Conservation (phyloP, 179 eudicot species). For the Patellifolia procumbens region DNA sequence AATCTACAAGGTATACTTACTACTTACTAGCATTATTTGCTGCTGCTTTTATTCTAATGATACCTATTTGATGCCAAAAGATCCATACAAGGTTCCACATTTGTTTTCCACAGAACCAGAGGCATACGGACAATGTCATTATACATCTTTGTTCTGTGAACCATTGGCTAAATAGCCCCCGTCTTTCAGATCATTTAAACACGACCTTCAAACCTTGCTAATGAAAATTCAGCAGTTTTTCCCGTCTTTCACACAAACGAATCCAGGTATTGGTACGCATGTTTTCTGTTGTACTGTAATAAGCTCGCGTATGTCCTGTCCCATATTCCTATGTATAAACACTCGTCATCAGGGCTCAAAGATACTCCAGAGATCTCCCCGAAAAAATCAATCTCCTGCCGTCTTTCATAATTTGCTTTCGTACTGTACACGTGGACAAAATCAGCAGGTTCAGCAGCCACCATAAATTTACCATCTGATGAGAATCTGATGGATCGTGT, state of each 20-base stretch:
- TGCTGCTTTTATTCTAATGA: slow-evolving; percentile 7
- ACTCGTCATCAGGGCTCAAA: slow-evolving; percentile 78
- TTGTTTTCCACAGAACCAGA: too few relatives aligned
- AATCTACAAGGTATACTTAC: slow-evolving; percentile 13
- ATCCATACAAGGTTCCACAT: too few relatives aligned
- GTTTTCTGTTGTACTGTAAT: slow-evolving; percentile 65
- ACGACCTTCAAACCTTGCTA: slow-evolving; percentile 19
- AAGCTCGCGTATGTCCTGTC: slow-evolving; percentile 91
- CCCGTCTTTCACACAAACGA: slow-evolving; percentile 37
- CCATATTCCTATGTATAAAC: slow-evolving; percentile 77
- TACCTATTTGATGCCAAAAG: slow-evolving; percentile 8
- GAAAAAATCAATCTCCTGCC: slow-evolving; percentile 86
- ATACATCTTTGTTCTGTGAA: too few relatives aligned
- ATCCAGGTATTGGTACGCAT: slow-evolving; percentile 63
- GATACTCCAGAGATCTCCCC: slow-evolving; percentile 88
- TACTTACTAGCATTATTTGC: slow-evolving; percentile 25
- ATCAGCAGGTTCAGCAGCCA: slow-evolving; percentile 87
- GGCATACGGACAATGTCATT: too few relatives aligned
- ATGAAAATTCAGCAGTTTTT: background rate
- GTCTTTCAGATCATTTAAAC: background rate
- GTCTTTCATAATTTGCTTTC: slow-evolving; percentile 41
- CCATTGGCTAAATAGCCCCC: too few relatives aligned
- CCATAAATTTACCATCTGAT: slow-evolving; percentile 74
- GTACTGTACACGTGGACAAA: slow-evolving; percentile 74
- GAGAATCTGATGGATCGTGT: slow-evolving; percentile 78